A percentile compares a stretch with the other conserved stretches of the same genome.
Evolutionary conservation across 768 basidiomycete species (phyloP).

Genomic region (Lentinula guzmanii): DNA sequence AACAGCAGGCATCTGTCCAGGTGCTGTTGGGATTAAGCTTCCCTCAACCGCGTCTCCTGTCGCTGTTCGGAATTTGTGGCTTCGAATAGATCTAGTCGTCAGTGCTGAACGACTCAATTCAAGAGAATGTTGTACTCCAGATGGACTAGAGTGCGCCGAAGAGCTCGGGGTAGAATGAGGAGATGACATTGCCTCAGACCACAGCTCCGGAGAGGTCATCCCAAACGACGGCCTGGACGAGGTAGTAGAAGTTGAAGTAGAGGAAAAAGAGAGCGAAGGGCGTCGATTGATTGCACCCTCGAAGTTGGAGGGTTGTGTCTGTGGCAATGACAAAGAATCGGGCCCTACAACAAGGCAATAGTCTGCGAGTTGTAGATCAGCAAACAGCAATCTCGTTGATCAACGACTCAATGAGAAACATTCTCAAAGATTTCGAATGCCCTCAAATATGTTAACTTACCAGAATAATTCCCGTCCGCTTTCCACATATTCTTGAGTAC

Average conservation of each 20-base stretch:
- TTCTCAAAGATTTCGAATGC: background rate
- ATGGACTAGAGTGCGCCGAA: background rate
- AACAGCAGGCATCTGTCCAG: background rate
- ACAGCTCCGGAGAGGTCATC: background rate
- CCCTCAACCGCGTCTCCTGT: background rate
- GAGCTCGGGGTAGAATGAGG: background rate
- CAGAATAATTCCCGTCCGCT: conserved; percentile 46
- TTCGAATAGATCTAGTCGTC: background rate
- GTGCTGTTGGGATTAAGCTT: background rate
- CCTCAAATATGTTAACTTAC: conserved; percentile 25
- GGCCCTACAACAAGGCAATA: background rate
- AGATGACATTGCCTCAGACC: background rate
- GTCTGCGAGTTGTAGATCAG: conserved; percentile 5
- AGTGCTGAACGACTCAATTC: background rate
- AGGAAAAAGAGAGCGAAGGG: conserved; percentile 38
- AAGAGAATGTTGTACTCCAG: background rate
- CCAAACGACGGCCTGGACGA: background rate
- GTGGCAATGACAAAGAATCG: background rate
- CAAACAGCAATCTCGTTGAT: background rate
- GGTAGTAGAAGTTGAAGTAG: conserved; percentile 39
- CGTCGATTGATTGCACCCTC: conserved; percentile 1
- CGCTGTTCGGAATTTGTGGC: background rate
- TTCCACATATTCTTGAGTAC: conserved; percentile 87
- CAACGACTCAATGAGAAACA: conserved; percentile 9
- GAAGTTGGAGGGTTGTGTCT: background rate